Percentiles rank a stretch among this genome's conserved stretches.
phyloP scores from a whole-genome alignment of 305 asterid species.

The Solanum hybrid region DNA sequence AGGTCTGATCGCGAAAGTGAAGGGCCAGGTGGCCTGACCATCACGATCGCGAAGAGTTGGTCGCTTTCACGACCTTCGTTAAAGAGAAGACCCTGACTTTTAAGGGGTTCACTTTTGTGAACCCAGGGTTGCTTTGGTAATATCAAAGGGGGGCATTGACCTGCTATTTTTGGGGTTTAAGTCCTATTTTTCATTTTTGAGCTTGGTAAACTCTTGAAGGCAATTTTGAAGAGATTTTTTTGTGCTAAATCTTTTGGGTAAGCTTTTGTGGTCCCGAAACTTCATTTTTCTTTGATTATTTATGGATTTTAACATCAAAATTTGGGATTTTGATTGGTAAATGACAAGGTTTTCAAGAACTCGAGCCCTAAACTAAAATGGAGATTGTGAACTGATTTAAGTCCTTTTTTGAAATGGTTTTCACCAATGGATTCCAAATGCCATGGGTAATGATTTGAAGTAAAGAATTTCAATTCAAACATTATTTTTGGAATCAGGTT shows the following conservation, averaged over 20 bases:
- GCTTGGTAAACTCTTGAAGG: neutral
- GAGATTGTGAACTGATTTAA: neutral
- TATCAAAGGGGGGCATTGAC: too few species aligned
- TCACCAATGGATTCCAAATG: neutral
- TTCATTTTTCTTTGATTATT: neutral
- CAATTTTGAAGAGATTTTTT: neutral
- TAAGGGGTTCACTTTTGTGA: neutral
- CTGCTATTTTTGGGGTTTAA: neutral
- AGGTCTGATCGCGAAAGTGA: neutral
- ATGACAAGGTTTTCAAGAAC: neutral
- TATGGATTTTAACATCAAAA: neutral
- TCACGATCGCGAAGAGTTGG: too few species aligned
- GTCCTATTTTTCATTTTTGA: neutral
- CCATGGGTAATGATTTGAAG: neutral
- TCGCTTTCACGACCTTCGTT: neutral
- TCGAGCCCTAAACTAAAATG: neutral
- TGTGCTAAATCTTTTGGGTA: neutral
- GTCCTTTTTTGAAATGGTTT: neutral
- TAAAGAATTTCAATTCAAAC: neutral
- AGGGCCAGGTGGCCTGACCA: neutral
- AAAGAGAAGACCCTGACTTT: neutral
- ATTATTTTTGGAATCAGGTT: too few species aligned
- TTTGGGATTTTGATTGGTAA: neutral
- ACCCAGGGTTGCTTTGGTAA: too few species aligned
- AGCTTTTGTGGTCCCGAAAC: too few species aligned